A percentile compares a stretch with the other conserved stretches of the same genome.
phyloP scores from a whole-genome alignment of 1,284 basidiomycete species.

The Ganoderma resinaceum region DNA sequence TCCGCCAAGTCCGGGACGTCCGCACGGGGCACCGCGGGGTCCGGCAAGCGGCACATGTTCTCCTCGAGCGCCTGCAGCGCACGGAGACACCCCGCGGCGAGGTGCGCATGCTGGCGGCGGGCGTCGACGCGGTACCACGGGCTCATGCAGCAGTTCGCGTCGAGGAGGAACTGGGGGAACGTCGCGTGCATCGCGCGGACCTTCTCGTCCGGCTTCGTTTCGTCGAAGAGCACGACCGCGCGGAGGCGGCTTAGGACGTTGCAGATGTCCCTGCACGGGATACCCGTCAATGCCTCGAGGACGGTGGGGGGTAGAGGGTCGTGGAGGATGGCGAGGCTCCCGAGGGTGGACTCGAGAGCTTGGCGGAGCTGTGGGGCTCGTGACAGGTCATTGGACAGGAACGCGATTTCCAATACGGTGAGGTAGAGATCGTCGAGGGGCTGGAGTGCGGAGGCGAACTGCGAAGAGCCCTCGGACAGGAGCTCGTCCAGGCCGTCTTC shows the following conservation, averaged over 20 bases:
- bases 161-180: slow-evolving; percentile 26
- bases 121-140: slow-evolving; percentile 12
- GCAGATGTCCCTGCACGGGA: not conserved
- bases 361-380: not conserved
- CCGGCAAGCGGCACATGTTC: not conserved
- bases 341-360: slow-evolving; percentile 14
- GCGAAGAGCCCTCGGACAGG: not conserved
- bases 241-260: slow-evolving; percentile 19
- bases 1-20: not conserved
- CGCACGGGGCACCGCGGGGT: not conserved
- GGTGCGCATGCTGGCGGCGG: slow-evolving; percentile 3
- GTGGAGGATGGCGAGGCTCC: slow-evolving; percentile 14
- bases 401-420: slow-evolving; percentile 19
- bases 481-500: slow-evolving; percentile 12
- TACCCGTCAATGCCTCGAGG: slow-evolving; percentile 4
- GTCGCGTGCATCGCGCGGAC: slow-evolving; percentile 23
- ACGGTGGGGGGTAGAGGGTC: slow-evolving; percentile 10
- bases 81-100: slow-evolving; percentile 15
- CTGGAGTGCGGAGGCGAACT: not conserved
- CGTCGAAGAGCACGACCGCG: slow-evolving; percentile 18
- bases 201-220: slow-evolving; percentile 2
- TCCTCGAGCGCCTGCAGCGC: not conserved
- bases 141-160: slow-evolving; percentile 8
- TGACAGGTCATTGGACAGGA: slow-evolving; percentile 6
- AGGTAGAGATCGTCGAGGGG: slow-evolving; percentile 23